A percentile compares a stretch with the other conserved stretches of the same genome.
phyloP scores from a whole-genome alignment of 192 early-diverging fungal genomes.

The Coemansia sp. region DNA sequence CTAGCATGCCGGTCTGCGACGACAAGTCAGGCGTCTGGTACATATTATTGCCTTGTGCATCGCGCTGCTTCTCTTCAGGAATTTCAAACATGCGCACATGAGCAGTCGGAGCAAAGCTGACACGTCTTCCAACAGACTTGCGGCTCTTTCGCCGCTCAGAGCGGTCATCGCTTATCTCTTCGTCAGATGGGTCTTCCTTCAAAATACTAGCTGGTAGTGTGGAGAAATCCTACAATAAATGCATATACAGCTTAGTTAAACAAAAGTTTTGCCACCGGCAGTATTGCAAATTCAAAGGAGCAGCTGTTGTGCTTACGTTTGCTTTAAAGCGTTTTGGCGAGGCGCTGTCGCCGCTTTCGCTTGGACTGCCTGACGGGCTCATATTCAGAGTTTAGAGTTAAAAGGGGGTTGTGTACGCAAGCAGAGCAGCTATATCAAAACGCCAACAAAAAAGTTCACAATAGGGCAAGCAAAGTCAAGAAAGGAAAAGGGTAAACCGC shows the following conservation, averaged over 20 bases:
- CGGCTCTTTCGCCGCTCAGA: constrained; percentile 37
- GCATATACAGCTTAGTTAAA: neutral
- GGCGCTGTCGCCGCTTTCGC: constrained; percentile 1
- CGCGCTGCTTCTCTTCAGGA: constrained; percentile 37
- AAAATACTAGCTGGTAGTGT: constrained; percentile 27
- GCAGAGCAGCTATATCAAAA: neutral
- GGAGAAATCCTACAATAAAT: constrained; percentile 21
- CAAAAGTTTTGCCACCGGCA: neutral
- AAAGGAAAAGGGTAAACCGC: neutral
- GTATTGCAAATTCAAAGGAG: neutral
- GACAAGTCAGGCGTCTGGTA: constrained; percentile 51
- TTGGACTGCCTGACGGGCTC: neutral
- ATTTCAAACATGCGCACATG: constrained; percentile 56
- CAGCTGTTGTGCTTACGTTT: constrained; percentile 16
- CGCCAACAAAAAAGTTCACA: neutral
- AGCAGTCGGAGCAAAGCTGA: constrained; percentile 54
- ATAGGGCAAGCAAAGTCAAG: neutral
- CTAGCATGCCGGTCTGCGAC: constrained; percentile 45
- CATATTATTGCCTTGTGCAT: constrained; percentile 17
- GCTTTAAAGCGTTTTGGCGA: constrained; percentile 34
- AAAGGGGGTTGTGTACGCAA: neutral
- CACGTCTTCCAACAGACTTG: constrained; percentile 49
- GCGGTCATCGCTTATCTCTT: constrained; percentile 3
- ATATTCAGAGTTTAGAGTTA: neutral
- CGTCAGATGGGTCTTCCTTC: constrained; percentile 16